Evolutionary conservation across 2,329 filamentous ascomycete species (phyloP), one percentile per base, ranked within the genome.

Genomic region (Fusarium ramigenum): DNA sequence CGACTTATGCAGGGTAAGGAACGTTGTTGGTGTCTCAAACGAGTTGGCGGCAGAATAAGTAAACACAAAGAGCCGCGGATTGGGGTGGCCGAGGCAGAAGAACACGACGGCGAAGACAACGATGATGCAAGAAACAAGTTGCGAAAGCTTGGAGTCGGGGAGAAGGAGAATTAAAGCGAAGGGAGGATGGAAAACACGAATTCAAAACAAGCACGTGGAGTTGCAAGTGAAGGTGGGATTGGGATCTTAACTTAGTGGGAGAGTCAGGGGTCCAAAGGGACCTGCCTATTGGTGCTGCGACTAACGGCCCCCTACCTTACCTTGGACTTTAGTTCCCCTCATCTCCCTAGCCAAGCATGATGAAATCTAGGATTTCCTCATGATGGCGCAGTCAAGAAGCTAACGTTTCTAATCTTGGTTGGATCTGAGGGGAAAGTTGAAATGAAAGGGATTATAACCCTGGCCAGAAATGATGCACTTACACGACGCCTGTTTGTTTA

Each of bases 201-300:
- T 64, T 66, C 63, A 77, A 78, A 78, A 78, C 76, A 75, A 78
- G 75, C 74, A 78, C 74, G 75, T 76, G 74, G 75, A 78, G 73
- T 72, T 39, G 62, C 62, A 70, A 76, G 59, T 72, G 75, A 77
- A 63, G 59, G 37, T 28, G 53, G 72, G 59, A 69, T 64, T 42
- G 65, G 32, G 64, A 66, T 63, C 30, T 34, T 53, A 73, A 62
- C 30, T 34, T 53, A 70, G 66, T 39, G 67, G 63, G 61, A 63
- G 64, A 72, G 73, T 74, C 71, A 70, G 49, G 66, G 57, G 70
- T 71, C 44, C 18, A 16, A 44, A 63, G 68, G 68, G 47, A 63
- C 65, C 64, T 73, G 53, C 72, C 65, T 49, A 61, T 61, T 73
- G 56, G 68, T 72, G 39, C 47, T 34, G 54, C 40, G 46, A 43